Percentiles rank a stretch among this genome's conserved stretches.
phyloP scores from a whole-genome alignment of 257 asterid genomes.

The Thymus quinquecostatus region DNA sequence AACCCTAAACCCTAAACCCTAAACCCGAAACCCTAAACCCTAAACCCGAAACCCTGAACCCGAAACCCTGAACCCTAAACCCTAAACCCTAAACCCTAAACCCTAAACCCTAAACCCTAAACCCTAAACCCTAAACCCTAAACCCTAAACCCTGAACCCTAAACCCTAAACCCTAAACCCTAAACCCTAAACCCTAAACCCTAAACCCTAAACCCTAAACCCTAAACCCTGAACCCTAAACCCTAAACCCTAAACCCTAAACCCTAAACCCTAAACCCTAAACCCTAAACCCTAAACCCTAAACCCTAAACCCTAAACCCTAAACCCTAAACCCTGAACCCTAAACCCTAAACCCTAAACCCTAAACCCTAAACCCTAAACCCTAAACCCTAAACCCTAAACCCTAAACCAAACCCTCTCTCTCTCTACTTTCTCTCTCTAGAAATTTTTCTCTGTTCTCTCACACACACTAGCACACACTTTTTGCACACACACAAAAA shows the following conservation, averaged over 20 bases:
- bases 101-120: slow-evolving; percentile 9
- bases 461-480: too few relatives aligned
- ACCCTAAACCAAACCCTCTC: too few relatives aligned
- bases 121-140: slow-evolving; percentile 12
- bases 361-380: too few relatives aligned
- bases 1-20: background rate
- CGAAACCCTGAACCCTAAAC: too few relatives aligned
- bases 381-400: too few relatives aligned
- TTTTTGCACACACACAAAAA: too few relatives aligned
- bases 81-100: too few relatives aligned
- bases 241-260: slow-evolving; percentile 15
- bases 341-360: background rate
- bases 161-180: slow-evolving; percentile 3
- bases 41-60: background rate
- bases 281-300: slow-evolving; percentile 13
- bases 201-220: slow-evolving; percentile 14
- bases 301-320: background rate
- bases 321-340: background rate
- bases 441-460: too few relatives aligned
- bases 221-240: slow-evolving; percentile 12
- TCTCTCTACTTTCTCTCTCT: too few relatives aligned
- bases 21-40: background rate
- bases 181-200: slow-evolving; percentile 5
- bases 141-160: slow-evolving; percentile 8
- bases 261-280: slow-evolving; percentile 11